phyloP scores from a whole-genome alignment of 768 basidiomycete species.

The Lactarius evosmus region DNA sequence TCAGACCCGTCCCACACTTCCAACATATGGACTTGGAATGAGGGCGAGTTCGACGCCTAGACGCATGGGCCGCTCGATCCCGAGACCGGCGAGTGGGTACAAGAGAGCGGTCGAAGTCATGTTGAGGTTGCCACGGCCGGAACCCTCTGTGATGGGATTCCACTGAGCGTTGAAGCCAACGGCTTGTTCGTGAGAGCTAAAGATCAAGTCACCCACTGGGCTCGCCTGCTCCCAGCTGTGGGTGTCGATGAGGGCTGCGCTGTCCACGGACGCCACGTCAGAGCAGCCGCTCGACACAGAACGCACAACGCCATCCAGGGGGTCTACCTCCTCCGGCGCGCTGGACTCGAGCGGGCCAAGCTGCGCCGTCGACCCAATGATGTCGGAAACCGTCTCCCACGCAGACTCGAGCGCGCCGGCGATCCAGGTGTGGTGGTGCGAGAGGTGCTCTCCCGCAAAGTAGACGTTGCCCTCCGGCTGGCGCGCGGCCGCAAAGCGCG shows the following conservation, averaged over 20 bases:
- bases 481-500: conserved; percentile 29
- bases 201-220: background rate
- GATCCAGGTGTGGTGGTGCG: conserved; percentile 35
- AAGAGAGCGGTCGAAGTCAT: background rate
- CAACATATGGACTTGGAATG: conserved; percentile 12
- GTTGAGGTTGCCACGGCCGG: too few species aligned
- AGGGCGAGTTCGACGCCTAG: conserved; percentile 6
- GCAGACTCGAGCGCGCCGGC: conserved; percentile 30
- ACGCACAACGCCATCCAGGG: background rate
- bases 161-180: conserved; percentile 1
- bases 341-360: conserved; percentile 3
- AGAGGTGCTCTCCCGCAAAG: conserved; percentile 34
- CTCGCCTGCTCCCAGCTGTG: background rate
- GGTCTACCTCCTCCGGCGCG: background rate
- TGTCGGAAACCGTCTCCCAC: conserved; percentile 14
- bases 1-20: conserved; percentile 3
- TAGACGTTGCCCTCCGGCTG: conserved; percentile 29
- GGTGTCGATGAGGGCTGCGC: background rate
- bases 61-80: background rate
- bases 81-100: background rate
- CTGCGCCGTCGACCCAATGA: conserved; percentile 14
- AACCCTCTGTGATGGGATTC: background rate
- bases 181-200: background rate
- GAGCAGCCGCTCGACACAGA: background rate
- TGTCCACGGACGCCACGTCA: background rate